Conservation (phyloP, 116 monocot species). For the Dioscorea cayenensis region DNA sequence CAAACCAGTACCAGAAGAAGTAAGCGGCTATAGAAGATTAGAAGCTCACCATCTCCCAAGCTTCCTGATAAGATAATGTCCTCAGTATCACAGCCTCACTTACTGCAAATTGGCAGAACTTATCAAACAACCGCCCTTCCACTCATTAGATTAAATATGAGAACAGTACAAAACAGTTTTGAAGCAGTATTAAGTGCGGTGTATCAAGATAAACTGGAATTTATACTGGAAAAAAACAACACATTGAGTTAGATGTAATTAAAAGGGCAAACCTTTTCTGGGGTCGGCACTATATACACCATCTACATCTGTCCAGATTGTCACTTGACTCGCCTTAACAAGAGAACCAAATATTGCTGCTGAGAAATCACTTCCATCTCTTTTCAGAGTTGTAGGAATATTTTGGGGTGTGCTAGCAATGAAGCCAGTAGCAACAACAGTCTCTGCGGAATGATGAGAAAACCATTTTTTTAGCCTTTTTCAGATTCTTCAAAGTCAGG, state of each 20-base stretch:
- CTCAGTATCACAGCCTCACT: slow-evolving; percentile 91
- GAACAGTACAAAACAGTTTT: not conserved
- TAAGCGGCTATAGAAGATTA: not conserved
- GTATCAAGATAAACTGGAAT: not conserved
- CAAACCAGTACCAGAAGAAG: not conserved
- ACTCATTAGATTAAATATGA: not conserved
- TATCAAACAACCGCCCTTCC: not conserved
- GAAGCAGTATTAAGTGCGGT: not conserved
- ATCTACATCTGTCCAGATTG: slow-evolving; percentile 99
- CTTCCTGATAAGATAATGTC: slow-evolving; percentile 93
- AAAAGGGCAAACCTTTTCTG: slow-evolving; percentile 66
- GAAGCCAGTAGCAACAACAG: slow-evolving; percentile 91
- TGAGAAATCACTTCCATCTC: slow-evolving; percentile 99
- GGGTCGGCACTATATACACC: slow-evolving; percentile 99
- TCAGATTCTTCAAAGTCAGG: slow-evolving; percentile 81
- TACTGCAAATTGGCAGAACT: slow-evolving; percentile 46
- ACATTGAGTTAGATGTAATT: not conserved
- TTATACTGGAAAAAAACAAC: too few relatives aligned
- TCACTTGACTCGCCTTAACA: slow-evolving; percentile 78
- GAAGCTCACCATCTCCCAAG: slow-evolving; percentile 94
- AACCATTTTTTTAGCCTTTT: slow-evolving; percentile 86
- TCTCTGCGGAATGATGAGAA: slow-evolving; percentile 34
- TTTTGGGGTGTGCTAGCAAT: slow-evolving; percentile 92
- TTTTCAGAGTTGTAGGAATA: slow-evolving; percentile 91
- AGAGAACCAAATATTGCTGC: slow-evolving; percentile 91